Conservation (phyloP, 805 yeast species). For the Ogataea naganishii region DNA sequence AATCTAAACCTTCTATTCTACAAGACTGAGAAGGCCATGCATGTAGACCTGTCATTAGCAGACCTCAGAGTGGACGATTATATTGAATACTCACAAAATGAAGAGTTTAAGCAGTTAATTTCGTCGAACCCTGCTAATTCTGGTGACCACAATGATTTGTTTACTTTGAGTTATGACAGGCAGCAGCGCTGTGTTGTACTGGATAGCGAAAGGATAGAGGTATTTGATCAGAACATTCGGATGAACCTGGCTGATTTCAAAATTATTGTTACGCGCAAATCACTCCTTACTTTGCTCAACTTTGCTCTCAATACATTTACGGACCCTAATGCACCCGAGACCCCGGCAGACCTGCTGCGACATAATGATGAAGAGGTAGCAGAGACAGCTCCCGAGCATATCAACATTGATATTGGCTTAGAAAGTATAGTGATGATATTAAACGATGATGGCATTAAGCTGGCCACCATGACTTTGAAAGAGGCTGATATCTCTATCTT, state of each 20-base stretch:
- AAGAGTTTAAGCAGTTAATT: slow-evolving; percentile 58
- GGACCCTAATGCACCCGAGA: slow-evolving; percentile 60
- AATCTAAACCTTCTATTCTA: slow-evolving; percentile 50
- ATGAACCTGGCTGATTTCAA: slow-evolving; percentile 72
- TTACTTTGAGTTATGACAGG: slow-evolving; percentile 51
- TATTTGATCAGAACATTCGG: slow-evolving; percentile 68
- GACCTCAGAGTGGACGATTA: slow-evolving; percentile 70
- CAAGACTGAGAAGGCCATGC: slow-evolving; percentile 53
- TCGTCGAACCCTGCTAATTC: slow-evolving; percentile 46
- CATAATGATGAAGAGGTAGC: slow-evolving; percentile 54
- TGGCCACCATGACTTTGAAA: slow-evolving; percentile 72
- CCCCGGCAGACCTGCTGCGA: slow-evolving; percentile 62
- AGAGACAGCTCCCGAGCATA: slow-evolving; percentile 62
- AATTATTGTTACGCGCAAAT: slow-evolving; percentile 67
- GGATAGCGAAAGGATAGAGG: slow-evolving; percentile 46
- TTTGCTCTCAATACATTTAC: slow-evolving; percentile 83
- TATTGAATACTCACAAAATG: slow-evolving; percentile 51
- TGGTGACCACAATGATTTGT: slow-evolving; percentile 36
- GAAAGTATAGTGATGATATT: slow-evolving; percentile 68
- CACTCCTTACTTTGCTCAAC: slow-evolving; percentile 69
- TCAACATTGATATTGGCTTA: slow-evolving; percentile 58
- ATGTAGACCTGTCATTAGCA: slow-evolving; percentile 52
- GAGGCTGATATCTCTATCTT: slow-evolving; percentile 62
- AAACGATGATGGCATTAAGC: slow-evolving; percentile 73
- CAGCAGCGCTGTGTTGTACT: slow-evolving; percentile 50